Evolutionary conservation across 352 stramenopile species (phyloP), one percentile per base, ranked within the genome.

Genomic region (Globisporangium carolinianum): DNA sequence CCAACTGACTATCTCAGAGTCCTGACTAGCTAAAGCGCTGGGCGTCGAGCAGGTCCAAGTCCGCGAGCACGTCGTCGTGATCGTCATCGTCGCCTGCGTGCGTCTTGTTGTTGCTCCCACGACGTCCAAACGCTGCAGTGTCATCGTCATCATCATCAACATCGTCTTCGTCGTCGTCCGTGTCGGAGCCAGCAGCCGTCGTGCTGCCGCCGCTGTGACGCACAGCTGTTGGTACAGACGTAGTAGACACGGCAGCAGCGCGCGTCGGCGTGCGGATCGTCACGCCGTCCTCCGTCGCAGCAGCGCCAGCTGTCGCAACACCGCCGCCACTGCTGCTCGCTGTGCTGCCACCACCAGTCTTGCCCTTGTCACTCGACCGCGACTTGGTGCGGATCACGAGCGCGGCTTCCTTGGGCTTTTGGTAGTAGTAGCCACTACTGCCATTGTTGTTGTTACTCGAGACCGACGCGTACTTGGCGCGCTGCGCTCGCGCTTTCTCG

Each of bases 351-450:
- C 68, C 69, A 45, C 75, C 77, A 45, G 73, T 86, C 46, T 86
- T 75, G 42, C 83, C 66, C 37, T 67, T 69, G 36, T 78, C 79
- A 42, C 71, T 73, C 24, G 79, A 76, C n/a, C 71, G 83, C 3
- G 76, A 84, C 60, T 88, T 80, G 18, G 79, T 91, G 48, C 77
- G 83, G 55, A 91, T 94, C 36, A 93, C 80, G 12, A 93, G 63
- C 9, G 79, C 83, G 1, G 83, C 72, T 58, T 93, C 83, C 57
- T 87, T 89, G 3, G 83, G 80, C 49, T 91, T 93, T 53, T 82
- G 74, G 35, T 84, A 86, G 15, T 72, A 72, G 48, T 65, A 85
- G 32, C 48, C 71, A 36, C 68, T 69, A 37, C 60, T 49, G 15
- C 15, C 10, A 49, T 17, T 24, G 6, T 9, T 32, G 12, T 11